Evolutionary conservation across 148 eudicot genomes (phyloP).

Genomic region (Silene latifolia): DNA sequence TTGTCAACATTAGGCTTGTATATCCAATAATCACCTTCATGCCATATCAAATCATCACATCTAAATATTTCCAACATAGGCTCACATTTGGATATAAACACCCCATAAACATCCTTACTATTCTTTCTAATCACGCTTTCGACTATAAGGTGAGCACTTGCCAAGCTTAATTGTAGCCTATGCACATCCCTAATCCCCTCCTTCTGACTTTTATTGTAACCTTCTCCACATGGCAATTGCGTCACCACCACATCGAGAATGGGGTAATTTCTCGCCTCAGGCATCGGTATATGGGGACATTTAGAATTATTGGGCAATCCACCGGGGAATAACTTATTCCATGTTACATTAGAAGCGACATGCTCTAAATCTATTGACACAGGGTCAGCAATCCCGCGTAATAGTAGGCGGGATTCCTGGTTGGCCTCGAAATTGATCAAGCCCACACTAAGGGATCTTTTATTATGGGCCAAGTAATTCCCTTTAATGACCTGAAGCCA

Average conservation of each 20-base stretch:
- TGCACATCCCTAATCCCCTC: constrained; percentile 49
- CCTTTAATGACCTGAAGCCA: constrained; percentile 11
- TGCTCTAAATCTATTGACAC: not conserved
- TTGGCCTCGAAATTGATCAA: not conserved
- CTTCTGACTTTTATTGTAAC: not conserved
- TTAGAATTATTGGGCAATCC: not conserved
- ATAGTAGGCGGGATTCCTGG: not conserved
- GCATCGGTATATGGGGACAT: constrained; percentile 1
- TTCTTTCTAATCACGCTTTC: constrained; percentile 22
- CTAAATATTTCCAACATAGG: constrained; percentile 80
- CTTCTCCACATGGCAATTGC: constrained; percentile 40
- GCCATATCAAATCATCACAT: constrained; percentile 68
- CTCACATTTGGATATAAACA: constrained; percentile 56
- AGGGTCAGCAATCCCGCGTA: not conserved
- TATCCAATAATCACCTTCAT: constrained; percentile 44
- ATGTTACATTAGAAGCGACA: not conserved
- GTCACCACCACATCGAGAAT: constrained; percentile 47
- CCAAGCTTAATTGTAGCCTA: constrained; percentile 61
- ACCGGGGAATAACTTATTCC: constrained; percentile 7
- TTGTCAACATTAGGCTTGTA: constrained; percentile 54
- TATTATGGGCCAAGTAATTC: not conserved
- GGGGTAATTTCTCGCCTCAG: not conserved
- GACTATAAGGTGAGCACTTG: constrained; percentile 50
- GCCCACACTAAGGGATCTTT: not conserved
- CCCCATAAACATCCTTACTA: constrained; percentile 31